Evolutionary conservation across 495 filamentous ascomycete genomes (phyloP), one percentile per base, ranked within the genome.

Genomic region (Trypethelium eluteriae): DNA sequence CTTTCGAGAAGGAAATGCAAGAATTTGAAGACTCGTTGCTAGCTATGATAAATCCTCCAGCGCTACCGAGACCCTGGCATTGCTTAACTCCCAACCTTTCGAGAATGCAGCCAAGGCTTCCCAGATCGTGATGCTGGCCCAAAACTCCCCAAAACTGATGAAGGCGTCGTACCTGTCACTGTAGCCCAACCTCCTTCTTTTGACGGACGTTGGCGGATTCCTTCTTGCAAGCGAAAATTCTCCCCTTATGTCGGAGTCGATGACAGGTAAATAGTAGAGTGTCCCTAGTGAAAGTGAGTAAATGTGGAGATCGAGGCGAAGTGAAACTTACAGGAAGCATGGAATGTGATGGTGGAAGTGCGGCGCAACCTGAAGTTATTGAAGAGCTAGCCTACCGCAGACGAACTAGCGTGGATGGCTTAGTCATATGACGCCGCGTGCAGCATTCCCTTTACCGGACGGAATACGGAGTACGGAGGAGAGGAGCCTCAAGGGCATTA

Each of bases 21-120:
- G 53, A 66, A 67, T 38, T 67, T 61, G 35, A 69, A 67, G 68
- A 59, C 68, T 69, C 62, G 68, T 61, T 41, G 61, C 68, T 69
- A 69, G 65, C 68, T 69, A 69, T 62, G 39, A 32, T 16, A 34
- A 25, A 32, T 18, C 12, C 6, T 12, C 59, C 7, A 44, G 16
- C 65, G 36, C 39, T 36, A 57, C 46, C 36, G 35, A 36, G 61
- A n/a, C 39, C 47, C 35, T 38, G 64, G 12, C 38, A 34, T 38
- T 57, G 39, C 12, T 25, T 38, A 66, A 38, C 47, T 32, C 25
- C 32, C 44, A 46, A 12, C 14, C 38, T 64, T 38, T 38, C 10
- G 39, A 11, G 16, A 64, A 36, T n/a, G 39, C 0, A 64, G 38
- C 64, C 34, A 62, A 64, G 63, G 69, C 64, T 71, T 71, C 49